Conservation (phyloP, 2,329 filamentous ascomycete species). For the Ceratocystis albifundus region DNA sequence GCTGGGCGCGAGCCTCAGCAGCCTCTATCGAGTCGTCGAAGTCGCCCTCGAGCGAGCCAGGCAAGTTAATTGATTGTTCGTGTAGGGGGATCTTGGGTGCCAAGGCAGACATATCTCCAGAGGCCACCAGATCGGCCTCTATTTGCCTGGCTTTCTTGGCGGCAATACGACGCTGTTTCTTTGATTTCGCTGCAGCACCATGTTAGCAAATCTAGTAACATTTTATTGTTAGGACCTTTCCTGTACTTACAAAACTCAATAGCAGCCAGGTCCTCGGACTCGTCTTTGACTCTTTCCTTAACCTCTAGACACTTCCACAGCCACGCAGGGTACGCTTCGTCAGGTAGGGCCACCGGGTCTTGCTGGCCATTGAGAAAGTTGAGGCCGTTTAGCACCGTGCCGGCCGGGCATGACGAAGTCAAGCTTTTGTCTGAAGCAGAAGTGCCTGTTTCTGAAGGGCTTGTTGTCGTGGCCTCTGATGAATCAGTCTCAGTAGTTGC, state of each 20-base stretch:
- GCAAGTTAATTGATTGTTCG: constrained; percentile 67
- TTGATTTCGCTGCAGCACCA: constrained; percentile 57
- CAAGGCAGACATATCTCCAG: constrained; percentile 54
- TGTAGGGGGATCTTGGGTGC: constrained; percentile 61
- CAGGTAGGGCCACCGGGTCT: constrained; percentile 62
- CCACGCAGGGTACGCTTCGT: constrained; percentile 70
- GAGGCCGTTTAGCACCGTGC: constrained; percentile 59
- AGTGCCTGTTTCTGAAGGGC: constrained; percentile 26
- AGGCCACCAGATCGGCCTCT: constrained; percentile 49
- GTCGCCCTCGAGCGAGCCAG: constrained; percentile 36
- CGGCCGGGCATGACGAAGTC: constrained; percentile 45
- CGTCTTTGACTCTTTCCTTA: constrained; percentile 42
- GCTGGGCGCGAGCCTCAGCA: constrained; percentile 44
- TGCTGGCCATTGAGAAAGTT: constrained; percentile 64
- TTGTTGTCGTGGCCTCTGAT: neutral
- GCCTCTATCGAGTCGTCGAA: constrained; percentile 39
- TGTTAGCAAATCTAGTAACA: neutral
- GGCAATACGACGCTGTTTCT: constrained; percentile 64
- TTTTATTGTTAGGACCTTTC: neutral
- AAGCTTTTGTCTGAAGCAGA: constrained; percentile 24
- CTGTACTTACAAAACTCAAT: constrained; percentile 65
- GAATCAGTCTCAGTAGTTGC: constrained; percentile 9
- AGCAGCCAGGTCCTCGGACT: constrained; percentile 45
- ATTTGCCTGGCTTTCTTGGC: constrained; percentile 49
- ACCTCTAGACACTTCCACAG: constrained; percentile 61